Base-by-base conservation (phyloP, 2,329 filamentous ascomycete species). In the Penicillium sp. region DNA sequence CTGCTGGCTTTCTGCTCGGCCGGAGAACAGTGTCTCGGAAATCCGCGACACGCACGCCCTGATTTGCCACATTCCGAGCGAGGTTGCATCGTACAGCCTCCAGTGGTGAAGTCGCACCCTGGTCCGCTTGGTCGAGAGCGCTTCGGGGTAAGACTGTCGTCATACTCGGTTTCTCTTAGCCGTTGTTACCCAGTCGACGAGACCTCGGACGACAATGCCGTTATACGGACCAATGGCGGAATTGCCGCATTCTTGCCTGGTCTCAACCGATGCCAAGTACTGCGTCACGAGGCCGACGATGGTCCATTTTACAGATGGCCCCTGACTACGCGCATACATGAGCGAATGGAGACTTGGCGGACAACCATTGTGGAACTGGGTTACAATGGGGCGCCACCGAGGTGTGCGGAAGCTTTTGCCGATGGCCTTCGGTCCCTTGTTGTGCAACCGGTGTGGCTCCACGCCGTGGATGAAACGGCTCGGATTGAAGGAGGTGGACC, bases 161-260 rank as follows among this genome's bases (percentile, higher is more conserved):
- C 45, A 56, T 56, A 39, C 45, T 56, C 42, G 40, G 46, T 18
- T 16, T 52, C 49, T 49, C 54, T 44, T 39, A 38, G 14, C 44
- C 21, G 21, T 40, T 22, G 16, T 22, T 42, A 27, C 42, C 40
- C 24, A 45, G 13, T 21, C 24, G 13, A 36, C 43, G 34, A 24
- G n/a, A 9, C 3, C 43, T 31, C 29, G 29, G 29, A 31, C 2
- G 34, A 43, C 45, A 39, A 47, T n/a, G 27, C 4, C 34, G 43
- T 8, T 9, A 47, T 53, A 2, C 16, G 34, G 22, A 29, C 54
- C 31, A 54, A 54, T 54, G 22, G 54, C 54, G 34, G 50, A 56
- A 53, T 49, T 56, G 38, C 49, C 49, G 39, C 45, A 48, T n/a
- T 4, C 18, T 38, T 16, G 13, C 21, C 32, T 27, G 21, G 8